phyloP scores from a whole-genome alignment of 805 yeast genomes.

The Zygosaccharomyces gambellarensis region DNA sequence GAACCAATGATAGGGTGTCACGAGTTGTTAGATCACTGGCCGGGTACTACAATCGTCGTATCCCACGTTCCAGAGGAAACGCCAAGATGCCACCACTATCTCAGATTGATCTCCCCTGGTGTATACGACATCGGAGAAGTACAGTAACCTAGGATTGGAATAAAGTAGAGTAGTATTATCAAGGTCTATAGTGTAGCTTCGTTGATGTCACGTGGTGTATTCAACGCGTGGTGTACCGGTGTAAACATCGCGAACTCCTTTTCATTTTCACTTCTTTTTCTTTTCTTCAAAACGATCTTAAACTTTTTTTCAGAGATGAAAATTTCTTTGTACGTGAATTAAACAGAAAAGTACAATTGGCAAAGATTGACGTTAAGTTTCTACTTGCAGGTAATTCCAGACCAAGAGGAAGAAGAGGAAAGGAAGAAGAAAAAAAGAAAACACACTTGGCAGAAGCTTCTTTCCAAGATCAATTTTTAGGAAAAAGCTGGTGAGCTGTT shows the following conservation, averaged over 20 bases:
- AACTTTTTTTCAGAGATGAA: not conserved
- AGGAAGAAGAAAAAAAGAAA: not conserved
- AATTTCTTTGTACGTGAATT: constrained; percentile 3
- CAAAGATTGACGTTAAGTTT: not conserved
- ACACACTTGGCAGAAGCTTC: not conserved
- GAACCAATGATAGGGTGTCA: constrained; percentile 53
- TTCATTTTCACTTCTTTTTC: not conserved
- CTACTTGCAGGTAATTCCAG: not conserved
- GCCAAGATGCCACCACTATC: constrained; percentile 56
- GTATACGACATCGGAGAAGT: constrained; percentile 31
- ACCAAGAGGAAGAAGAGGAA: no score
- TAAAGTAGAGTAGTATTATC: not conserved
- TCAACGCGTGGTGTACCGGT: not conserved
- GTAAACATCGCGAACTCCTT: constrained; percentile 2
- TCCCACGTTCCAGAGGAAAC: constrained; percentile 80
- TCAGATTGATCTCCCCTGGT: constrained; percentile 36
- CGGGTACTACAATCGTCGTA: constrained; percentile 69
- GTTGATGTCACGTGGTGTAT: not conserved
- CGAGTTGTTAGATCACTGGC: constrained; percentile 45
- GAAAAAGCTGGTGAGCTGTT: not conserved
- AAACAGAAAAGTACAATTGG: not conserved
- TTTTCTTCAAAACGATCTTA: not conserved
- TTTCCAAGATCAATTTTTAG: not conserved
- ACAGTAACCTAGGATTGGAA: not conserved
- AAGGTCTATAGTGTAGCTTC: not conserved